Evolutionary conservation across 371 early-diverging fungal species (phyloP).

Genomic region (Mucor racemosus): DNA sequence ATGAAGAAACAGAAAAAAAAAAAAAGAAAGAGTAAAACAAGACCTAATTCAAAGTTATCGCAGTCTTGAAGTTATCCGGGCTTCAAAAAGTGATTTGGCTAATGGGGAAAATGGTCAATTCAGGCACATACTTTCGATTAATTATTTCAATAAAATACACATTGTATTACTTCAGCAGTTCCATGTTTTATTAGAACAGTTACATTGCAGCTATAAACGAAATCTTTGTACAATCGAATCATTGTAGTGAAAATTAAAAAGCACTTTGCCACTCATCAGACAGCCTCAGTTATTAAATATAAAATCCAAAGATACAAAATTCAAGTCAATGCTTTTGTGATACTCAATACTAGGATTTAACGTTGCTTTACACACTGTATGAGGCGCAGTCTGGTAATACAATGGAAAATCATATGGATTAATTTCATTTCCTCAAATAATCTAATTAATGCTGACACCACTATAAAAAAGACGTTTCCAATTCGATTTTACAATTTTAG

Average conservation of each 20-base stretch:
- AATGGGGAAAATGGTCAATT: too few species aligned
- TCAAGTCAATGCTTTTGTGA: background rate
- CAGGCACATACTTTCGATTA: background rate
- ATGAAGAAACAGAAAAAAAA: background rate
- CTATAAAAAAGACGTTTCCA: background rate
- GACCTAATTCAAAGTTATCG: background rate
- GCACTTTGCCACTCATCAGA: background rate
- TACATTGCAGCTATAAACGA: too few species aligned
- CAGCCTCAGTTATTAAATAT: background rate
- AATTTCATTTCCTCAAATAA: background rate
- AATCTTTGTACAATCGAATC: background rate
- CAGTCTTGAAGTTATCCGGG: background rate
- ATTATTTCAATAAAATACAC: too few species aligned
- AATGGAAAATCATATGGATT: background rate
- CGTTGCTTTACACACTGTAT: background rate
- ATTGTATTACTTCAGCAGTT: too few species aligned
- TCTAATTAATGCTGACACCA: background rate
- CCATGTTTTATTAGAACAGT: too few species aligned
- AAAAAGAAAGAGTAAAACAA: background rate
- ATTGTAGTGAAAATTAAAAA: background rate
- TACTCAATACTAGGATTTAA: background rate
- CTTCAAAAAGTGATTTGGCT: background rate
- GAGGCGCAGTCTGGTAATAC: background rate
- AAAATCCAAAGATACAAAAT: background rate
- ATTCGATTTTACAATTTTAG: background rate